Conservation (phyloP, 352 stramenopile species). For the Peronospora tabacina region DNA sequence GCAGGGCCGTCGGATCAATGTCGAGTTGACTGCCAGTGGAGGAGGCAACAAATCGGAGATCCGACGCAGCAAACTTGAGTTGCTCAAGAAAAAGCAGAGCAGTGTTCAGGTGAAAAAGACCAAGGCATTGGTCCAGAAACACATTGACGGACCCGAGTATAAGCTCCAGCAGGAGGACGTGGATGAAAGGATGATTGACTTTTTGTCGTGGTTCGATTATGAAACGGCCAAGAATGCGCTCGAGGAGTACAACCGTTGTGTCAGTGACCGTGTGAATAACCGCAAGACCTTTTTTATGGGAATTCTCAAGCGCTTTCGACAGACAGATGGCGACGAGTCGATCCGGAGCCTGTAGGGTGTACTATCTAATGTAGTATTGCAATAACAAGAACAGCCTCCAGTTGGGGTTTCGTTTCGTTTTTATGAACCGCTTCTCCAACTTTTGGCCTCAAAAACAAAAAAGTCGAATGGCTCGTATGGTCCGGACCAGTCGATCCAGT, state of each 20-base stretch:
- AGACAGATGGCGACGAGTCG: conserved; percentile 72
- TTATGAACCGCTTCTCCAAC: no score
- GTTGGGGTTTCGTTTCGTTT: no score
- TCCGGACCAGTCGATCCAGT: background rate
- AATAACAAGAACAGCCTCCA: no score
- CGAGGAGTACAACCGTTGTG: conserved; percentile 72
- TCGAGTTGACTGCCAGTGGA: conserved; percentile 77
- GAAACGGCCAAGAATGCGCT: conserved; percentile 77
- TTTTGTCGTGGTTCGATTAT: conserved; percentile 85
- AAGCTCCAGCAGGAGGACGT: conserved; percentile 73
- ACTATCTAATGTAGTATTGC: no score
- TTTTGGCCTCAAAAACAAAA: no score
- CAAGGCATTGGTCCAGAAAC: conserved; percentile 72
- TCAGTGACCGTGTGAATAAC: conserved; percentile 69
- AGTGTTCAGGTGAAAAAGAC: conserved; percentile 80
- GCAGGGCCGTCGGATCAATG: conserved; percentile 76
- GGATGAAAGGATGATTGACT: conserved; percentile 83
- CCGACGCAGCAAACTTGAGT: conserved; percentile 58
- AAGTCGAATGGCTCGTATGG: conserved; percentile 16
- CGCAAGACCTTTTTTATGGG: conserved; percentile 87
- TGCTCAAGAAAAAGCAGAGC: conserved; percentile 73
- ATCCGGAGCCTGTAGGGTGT: background rate
- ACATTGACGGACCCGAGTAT: conserved; percentile 60
- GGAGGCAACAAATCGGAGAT: conserved; percentile 79
- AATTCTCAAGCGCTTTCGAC: conserved; percentile 81